Percentiles rank a stretch among this genome's conserved stretches.
phyloP scores from a whole-genome alignment of 192 early-diverging fungal species.

The Endogone sp. region DNA sequence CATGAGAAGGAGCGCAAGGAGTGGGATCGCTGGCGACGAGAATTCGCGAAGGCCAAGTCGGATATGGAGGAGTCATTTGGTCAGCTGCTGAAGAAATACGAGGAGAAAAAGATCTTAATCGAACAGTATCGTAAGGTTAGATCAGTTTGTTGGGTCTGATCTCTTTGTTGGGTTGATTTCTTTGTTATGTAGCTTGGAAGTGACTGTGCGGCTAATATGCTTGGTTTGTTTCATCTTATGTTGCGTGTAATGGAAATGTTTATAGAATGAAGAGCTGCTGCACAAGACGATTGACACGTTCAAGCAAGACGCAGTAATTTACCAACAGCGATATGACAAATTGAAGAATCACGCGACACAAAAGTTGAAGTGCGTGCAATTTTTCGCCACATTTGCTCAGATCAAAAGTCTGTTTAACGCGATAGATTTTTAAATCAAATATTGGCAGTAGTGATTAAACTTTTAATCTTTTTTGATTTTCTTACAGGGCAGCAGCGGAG shows the following conservation, averaged over 20 bases:
- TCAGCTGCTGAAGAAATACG: neutral
- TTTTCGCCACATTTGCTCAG: neutral
- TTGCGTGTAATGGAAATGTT: neutral
- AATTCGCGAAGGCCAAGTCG: neutral
- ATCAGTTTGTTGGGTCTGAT: neutral
- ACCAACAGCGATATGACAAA: neutral
- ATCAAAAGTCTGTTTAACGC: conserved; percentile 1
- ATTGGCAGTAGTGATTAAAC: too few relatives aligned
- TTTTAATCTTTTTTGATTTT: too few relatives aligned
- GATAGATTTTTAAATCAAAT: too few relatives aligned
- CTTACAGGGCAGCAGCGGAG: neutral
- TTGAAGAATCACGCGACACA: neutral
- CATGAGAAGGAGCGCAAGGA: neutral
- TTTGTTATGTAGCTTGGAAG: too few relatives aligned
- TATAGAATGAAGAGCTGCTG: neutral
- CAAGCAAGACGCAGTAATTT: neutral
- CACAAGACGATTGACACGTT: neutral
- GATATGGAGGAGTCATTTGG: conserved; percentile 1
- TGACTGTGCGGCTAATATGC: too few relatives aligned
- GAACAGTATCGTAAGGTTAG: neutral
- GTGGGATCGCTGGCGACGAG: neutral
- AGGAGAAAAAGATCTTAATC: neutral
- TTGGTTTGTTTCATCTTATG: too few relatives aligned
- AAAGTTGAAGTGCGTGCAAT: neutral
- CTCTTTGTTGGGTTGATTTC: neutral